phyloP scores from a whole-genome alignment of 140 eudicot genomes.

The Ambrosia hybrid region DNA sequence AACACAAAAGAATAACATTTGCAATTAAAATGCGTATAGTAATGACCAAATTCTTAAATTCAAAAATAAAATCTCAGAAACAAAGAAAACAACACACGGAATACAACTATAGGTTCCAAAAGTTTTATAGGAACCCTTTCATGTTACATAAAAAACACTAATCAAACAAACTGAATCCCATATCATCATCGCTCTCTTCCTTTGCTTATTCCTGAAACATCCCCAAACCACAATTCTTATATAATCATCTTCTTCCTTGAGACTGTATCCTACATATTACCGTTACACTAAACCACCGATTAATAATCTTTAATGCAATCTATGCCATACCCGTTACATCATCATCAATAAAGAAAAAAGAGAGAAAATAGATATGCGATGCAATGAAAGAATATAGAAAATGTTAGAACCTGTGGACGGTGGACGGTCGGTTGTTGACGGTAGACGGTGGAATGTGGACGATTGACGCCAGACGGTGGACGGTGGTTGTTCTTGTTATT shows the following conservation, averaged over 20 bases:
- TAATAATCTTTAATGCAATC: too few relatives aligned
- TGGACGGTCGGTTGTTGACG: too few relatives aligned
- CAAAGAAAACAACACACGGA: conserved; percentile 7
- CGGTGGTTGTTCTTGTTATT: too few relatives aligned
- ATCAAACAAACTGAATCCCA: conserved; percentile 77
- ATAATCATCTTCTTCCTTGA: neutral
- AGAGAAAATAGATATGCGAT: too few relatives aligned
- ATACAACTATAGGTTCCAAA: conserved; percentile 10
- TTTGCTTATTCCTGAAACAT: conserved; percentile 58
- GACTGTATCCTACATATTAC: too few relatives aligned
- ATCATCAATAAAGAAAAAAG: too few relatives aligned
- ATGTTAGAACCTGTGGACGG: too few relatives aligned
- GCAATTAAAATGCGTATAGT: neutral
- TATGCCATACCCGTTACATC: too few relatives aligned
- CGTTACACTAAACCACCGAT: too few relatives aligned
- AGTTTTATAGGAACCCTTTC: conserved; percentile 20
- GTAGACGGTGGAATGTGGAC: too few relatives aligned
- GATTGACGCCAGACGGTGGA: too few relatives aligned
- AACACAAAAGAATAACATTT: neutral
- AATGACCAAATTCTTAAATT: neutral
- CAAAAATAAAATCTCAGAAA: conserved; percentile 23
- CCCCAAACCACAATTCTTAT: neutral
- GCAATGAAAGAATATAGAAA: too few relatives aligned
- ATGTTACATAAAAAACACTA: conserved; percentile 18
- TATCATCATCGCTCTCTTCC: conserved; percentile 84